phyloP scores from a whole-genome alignment of 2,329 filamentous ascomycete genomes.

The Rugonectria rugulosa region DNA sequence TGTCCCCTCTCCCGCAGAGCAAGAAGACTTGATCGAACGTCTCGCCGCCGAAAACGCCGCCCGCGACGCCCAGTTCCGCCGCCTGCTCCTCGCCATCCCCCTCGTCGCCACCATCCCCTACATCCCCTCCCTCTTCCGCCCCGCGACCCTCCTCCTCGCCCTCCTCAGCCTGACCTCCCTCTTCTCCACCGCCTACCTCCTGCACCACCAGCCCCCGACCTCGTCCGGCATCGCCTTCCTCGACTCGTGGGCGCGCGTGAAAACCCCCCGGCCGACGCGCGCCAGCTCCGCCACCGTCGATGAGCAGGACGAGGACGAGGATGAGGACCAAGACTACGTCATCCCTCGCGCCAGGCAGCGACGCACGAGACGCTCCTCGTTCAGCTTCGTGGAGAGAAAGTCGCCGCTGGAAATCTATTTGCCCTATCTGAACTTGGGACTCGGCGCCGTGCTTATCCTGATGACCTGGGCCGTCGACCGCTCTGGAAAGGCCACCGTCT shows the following conservation, averaged over 20 bases:
- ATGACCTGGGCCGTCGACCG: constrained; percentile 50
- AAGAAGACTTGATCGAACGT: constrained; percentile 67
- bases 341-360: constrained; percentile 19
- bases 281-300: constrained; percentile 28
- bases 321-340: constrained; percentile 23
- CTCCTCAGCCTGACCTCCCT: constrained; percentile 71
- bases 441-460: constrained; percentile 61
- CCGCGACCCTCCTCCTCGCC: constrained; percentile 51
- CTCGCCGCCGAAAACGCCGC: constrained; percentile 63
- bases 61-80: constrained; percentile 65
- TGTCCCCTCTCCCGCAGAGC: constrained; percentile 53
- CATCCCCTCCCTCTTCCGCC: constrained; percentile 47
- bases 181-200: constrained; percentile 66
- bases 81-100: constrained; percentile 67
- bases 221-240: constrained; percentile 60
- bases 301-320: constrained; percentile 28
- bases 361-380: constrained; percentile 31
- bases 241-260: constrained; percentile 52
- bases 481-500: constrained; percentile 44
- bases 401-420: constrained; percentile 65
- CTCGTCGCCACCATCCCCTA: constrained; percentile 63
- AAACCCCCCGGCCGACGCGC: constrained; percentile 36
- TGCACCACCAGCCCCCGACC: constrained; percentile 63
- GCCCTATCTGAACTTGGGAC: constrained; percentile 64
- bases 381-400: constrained; percentile 30